Evolutionary conservation across 495 filamentous ascomycete species (phyloP), one percentile per base, ranked within the genome.

Genomic region (Elasticomyces elasticus): DNA sequence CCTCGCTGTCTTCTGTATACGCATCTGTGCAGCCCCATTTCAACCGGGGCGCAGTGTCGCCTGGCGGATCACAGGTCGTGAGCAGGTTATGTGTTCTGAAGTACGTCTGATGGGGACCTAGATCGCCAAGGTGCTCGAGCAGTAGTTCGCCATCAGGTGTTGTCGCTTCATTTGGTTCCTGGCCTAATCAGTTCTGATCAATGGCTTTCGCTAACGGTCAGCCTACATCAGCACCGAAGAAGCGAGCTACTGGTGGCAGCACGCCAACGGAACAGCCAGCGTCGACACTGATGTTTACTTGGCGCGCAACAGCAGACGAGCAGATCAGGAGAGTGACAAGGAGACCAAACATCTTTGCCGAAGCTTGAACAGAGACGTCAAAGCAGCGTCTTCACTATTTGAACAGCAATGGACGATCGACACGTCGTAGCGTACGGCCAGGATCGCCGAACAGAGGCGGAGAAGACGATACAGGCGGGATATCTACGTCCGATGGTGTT

Each of bases 1-100:
- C 58, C 5, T 47, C n/a, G 46, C 45, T 7, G 19, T 55, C 37
- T 30, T 56, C 46, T 12, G 58, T 60, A 48, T 56, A 60, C 10
- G 53, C 58, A 27, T 60, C 52, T 11, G 58, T 60, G 53, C 58
- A 56, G 17, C 58, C 58, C 52, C 52, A 60, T 49, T 60, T 60
- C 10, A 56, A 37, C 5, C 52, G 41, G 5, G 58, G 41, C 1
- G 35, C 25, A 5, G 35, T 33, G 19, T 56, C 27, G 38, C 46
- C 41, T 7, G 23, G 17, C 15, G 54, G 54, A n/a, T 50, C 52
- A 24, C 58, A 55, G 22, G 58, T 60, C 15, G 58, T 60, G 1
- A 60, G 47, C 0, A 60, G 53, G 23, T 60, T 60, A 35, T 60
- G 58, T 2, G 58, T 48, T 5, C 58, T 35, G 42, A 60, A 60